Base-by-base conservation (phyloP, 352 stramenopile genomes). In the Thalassiosira exigua region DNA sequence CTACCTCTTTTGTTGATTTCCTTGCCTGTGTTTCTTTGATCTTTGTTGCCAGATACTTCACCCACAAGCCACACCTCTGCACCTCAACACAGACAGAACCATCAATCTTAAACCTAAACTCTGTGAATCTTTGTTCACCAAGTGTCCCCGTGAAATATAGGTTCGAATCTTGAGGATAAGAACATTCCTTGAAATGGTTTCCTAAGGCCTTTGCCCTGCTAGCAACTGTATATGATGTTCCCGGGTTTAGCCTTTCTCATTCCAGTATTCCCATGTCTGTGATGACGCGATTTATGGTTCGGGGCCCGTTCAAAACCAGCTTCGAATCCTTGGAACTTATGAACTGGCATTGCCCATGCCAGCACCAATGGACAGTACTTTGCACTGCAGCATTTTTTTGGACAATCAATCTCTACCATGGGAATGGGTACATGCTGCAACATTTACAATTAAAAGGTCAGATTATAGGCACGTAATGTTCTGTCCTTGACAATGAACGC, bases 301-400 rank as follows among this genome's bases (percentile, higher is more conserved):
- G 7, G 36, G 7, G 7, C 7, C 7, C 36, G 17, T n/a, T 17
- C 36, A 17, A 46, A 46, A 46, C 36, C 36, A 9, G 36, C 36
- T 46, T 46, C 36, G 36, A 46, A 46, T 46, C 36, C 36, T 46
- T 46, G 36, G 36, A 46, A 46, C 17, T 46, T 46, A 17, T 46
- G 36, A 9, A 46, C 36, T 9, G 36, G 7, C 36, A 17, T 46
- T 46, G 36, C 36, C 36, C 36, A 46, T 46, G 36, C 36, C 7
- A 46, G 36, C 7, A 46, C 17, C 7, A 46, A 17, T 17, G 36
- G 36, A 17, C 36, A 46, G 36, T 46, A 46, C 7, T 9, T 46
- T 17, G 17, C 36, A 9, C 17, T 9, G 36, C 36, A 46, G 17
- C 36, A 46, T 9, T 17, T 9, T 46, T 17, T 17, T 46, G n/a